Evolutionary conservation across 2,329 filamentous ascomycete genomes (phyloP).

Genomic region (Tolypocladium sp.): DNA sequence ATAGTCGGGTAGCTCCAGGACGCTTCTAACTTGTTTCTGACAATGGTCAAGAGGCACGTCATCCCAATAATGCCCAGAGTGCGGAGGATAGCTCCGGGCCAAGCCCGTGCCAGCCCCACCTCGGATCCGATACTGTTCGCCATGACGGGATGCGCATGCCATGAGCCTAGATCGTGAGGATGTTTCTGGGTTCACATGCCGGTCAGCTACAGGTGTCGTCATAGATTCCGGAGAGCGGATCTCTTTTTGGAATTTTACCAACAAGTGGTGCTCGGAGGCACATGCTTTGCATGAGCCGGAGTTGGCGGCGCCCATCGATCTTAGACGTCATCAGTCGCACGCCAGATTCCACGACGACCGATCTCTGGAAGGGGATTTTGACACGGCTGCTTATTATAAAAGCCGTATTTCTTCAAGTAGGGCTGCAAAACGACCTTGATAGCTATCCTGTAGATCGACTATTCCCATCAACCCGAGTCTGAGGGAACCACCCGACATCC

Average conservation of each 20-base stretch:
- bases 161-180: not conserved
- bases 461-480: not conserved
- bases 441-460: not conserved
- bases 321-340: not conserved
- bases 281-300: not conserved
- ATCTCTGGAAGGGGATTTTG: not conserved
- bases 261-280: not conserved
- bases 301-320: not conserved
- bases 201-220: not conserved
- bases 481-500: not conserved
- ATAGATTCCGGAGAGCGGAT: not conserved
- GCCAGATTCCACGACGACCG: not conserved
- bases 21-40: not conserved
- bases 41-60: not conserved
- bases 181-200: not conserved
- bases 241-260: not conserved
- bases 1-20: not conserved
- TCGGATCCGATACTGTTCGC: not conserved
- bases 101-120: not conserved
- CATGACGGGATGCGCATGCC: not conserved
- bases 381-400: not conserved
- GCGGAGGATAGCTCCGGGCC: not conserved
- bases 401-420: not conserved
- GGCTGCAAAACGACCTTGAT: not conserved
- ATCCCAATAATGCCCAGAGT: not conserved